phyloP scores from a whole-genome alignment of 345 rosid species.

The Salix dunnii region DNA sequence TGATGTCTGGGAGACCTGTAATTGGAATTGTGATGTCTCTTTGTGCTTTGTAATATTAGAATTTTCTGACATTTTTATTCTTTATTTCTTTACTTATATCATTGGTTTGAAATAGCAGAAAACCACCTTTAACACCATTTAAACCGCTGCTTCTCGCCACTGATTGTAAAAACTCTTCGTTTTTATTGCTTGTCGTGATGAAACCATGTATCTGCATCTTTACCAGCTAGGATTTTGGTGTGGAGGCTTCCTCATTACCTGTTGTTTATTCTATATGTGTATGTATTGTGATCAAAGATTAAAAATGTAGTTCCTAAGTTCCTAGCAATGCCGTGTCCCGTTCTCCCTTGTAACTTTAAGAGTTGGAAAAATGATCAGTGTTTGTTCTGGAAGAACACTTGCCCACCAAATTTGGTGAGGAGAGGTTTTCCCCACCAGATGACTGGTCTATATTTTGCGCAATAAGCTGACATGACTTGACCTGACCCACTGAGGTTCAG shows the following conservation, averaged over 20 bases:
- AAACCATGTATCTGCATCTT: neutral
- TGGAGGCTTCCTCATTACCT: neutral
- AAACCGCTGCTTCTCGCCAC: neutral
- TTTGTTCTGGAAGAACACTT: neutral
- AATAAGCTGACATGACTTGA: neutral
- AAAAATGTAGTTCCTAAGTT: neutral
- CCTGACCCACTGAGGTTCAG: neutral
- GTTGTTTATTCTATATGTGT: neutral
- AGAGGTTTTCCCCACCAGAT: neutral
- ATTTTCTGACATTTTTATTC: slow-evolving; percentile 12
- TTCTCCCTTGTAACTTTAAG: neutral
- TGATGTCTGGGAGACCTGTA: slow-evolving; percentile 28
- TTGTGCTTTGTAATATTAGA: slow-evolving; percentile 41
- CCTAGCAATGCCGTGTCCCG: neutral
- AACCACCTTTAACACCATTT: neutral
- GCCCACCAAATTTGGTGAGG: neutral
- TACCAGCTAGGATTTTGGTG: neutral
- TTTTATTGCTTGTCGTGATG: neutral
- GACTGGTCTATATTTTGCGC: neutral
- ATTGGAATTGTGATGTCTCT: slow-evolving; percentile 23
- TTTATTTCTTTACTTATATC: neutral
- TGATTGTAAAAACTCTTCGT: neutral
- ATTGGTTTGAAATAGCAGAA: neutral
- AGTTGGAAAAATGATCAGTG: no score
- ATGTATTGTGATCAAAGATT: neutral